Percentiles rank a stretch among this genome's conserved stretches.
These are phyloP conservation scores for Urtica urens DNA, from an alignment of 306 rosid species.

Conservation along the genomic window DNA sequence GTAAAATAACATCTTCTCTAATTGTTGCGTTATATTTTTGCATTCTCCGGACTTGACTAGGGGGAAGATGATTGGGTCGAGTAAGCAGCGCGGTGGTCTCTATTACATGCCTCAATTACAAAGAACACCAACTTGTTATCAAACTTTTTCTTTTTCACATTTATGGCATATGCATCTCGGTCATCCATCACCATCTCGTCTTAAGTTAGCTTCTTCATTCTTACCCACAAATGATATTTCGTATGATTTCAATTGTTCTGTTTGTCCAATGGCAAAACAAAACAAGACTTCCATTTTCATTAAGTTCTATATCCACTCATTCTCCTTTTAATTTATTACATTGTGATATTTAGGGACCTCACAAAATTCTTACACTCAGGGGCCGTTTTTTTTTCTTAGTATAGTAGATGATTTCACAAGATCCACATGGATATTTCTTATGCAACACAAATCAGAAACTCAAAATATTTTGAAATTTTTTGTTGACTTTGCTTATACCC, in stretches of 20 bases:
- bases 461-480: background rate
- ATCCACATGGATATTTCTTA: conserved; percentile 1
- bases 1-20: conserved; percentile 1
- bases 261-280: conserved; percentile 11
- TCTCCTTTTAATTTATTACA: conserved; percentile 7
- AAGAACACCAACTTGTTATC: background rate
- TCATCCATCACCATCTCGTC: conserved; percentile 3
- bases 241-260: background rate
- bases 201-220: background rate
- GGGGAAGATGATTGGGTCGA: conserved; percentile 9
- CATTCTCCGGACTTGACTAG: conserved; percentile 11
- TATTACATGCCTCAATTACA: conserved; percentile 6
- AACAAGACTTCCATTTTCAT: conserved; percentile 3
- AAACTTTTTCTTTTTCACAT: background rate
- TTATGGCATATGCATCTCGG: conserved; percentile 12
- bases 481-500: background rate
- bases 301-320: conserved; percentile 3
- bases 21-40: conserved; percentile 7
- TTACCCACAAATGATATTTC: background rate
- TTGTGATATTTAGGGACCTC: background rate
- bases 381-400: background rate
- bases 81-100: conserved; percentile 5
- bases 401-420: background rate
- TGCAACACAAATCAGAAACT: conserved; percentile 1
- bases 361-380: background rate